Evolutionary conservation across 805 yeast genomes (phyloP), one percentile per base, ranked within the genome.

Genomic region (Hanseniaspora singularis): DNA sequence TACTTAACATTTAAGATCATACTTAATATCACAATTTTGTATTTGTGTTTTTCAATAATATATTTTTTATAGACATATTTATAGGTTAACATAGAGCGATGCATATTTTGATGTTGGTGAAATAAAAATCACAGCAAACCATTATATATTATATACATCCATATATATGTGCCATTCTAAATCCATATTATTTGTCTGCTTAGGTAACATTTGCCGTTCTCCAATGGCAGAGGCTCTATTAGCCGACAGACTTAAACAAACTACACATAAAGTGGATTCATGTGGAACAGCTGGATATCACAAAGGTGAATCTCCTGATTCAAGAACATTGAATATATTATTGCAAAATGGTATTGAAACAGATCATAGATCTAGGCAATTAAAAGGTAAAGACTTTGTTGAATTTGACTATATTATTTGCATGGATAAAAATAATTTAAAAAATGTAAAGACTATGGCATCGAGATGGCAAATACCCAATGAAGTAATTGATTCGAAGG

Each of bases 201-300:
- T 86, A 22, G 96, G 96, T 3, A 88, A 88, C 62, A 78, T 83
- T 19, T 87, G 96, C 58, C 88, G 96, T 40, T 86, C 96, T 2
- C 97, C 97, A 12, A 89, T 88, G 97, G 96, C 97, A 0, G 96
- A 89, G 59, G 96, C 96, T 0, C 84, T 87, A 1, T 86, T 88
- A 64, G 69, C 68, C 40, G 76, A 83, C 50, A 66, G 67, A 14
- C 94, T 84, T 9, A 61, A 74, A 36, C 59, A 73, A 37, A 33
- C 38, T 7, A 4, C 26, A 20, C 61, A 79, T 0, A 61, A 67
- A 42, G 52, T 67, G 24, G 96, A 88, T 57, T 86, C 96, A 0
- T 88, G 79, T 62, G 97, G 96, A 14, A 86, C 96, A 0, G 77
- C 83, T 9, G 81, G 80, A 1, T 89, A 78, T 66, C 96, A 88